Conservation (phyloP, 179 eudicot species). For the Patellifolia procumbens region DNA sequence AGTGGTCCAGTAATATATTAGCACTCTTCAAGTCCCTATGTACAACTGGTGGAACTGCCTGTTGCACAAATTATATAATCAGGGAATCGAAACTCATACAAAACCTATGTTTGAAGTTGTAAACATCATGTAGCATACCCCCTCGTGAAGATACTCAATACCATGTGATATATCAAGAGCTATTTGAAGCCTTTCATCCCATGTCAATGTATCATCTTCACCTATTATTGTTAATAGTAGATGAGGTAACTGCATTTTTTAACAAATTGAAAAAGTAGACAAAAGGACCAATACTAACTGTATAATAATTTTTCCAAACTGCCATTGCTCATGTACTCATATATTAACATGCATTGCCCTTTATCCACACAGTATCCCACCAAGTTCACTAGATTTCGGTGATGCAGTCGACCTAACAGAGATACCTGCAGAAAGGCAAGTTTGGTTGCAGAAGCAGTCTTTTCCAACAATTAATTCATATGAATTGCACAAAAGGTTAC, state of each 20-base stretch:
- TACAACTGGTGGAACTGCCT: constrained; percentile 97
- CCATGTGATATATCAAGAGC: constrained; percentile 96
- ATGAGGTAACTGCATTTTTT: not conserved
- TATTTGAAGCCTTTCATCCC: constrained; percentile 91
- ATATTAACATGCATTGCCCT: constrained; percentile 79
- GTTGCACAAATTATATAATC: constrained; percentile 37
- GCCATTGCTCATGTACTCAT: constrained; percentile 93
- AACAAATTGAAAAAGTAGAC: constrained; percentile 4
- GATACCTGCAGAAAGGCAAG: constrained; percentile 62
- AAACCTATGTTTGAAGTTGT: not conserved
- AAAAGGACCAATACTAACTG: constrained; percentile 49
- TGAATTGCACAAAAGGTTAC: not conserved
- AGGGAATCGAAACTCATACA: constrained; percentile 1
- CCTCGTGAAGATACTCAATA: constrained; percentile 95
- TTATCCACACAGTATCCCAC: constrained; percentile 96
- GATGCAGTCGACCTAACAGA: constrained; percentile 87
- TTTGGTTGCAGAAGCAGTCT: constrained; percentile 3
- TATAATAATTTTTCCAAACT: constrained; percentile 78
- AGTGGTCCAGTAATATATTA: constrained; percentile 74
- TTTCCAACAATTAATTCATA: constrained; percentile 1
- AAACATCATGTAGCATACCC: constrained; percentile 51
- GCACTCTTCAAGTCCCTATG: constrained; percentile 96
- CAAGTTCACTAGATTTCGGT: constrained; percentile 91
- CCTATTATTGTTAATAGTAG: constrained; percentile 32
- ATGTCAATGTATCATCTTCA: constrained; percentile 60